These are phyloP conservation scores for Nelumbo lutea DNA, from an alignment of 164 flowering plant genomes.

Conservation along the genomic window DNA sequence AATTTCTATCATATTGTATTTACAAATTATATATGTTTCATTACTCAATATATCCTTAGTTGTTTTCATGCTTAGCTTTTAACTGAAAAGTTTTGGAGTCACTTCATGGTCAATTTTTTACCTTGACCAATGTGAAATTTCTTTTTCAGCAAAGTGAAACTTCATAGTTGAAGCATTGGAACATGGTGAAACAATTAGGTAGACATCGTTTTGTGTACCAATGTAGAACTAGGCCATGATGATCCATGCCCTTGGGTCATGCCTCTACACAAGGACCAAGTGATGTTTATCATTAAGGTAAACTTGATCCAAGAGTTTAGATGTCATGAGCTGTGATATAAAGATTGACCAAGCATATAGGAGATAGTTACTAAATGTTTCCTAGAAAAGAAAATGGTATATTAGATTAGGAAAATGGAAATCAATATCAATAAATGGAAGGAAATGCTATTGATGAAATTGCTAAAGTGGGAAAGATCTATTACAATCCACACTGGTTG, in stretches of 20 bases:
- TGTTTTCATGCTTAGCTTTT: background rate
- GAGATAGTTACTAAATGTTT: background rate
- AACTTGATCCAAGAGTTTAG: background rate
- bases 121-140: background rate
- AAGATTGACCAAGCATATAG: background rate
- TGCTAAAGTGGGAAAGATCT: background rate
- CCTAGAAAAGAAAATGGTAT: background rate
- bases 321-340: background rate
- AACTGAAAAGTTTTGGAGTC: background rate
- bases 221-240: background rate
- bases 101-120: background rate
- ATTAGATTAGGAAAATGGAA: no score
- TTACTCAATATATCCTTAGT: background rate
- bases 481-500: conserved; percentile 96
- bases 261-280: background rate
- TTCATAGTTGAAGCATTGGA: background rate
- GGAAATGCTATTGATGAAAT: no score
- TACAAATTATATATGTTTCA: no score
- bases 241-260: background rate
- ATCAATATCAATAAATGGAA: no score
- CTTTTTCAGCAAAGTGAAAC: no score
- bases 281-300: background rate
- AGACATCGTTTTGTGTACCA: no score
- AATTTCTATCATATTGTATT: no score
- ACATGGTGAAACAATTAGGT: background rate